Conservation (phyloP, 768 basidiomycete species). For the Porpolomopsis calyptriformis region DNA sequence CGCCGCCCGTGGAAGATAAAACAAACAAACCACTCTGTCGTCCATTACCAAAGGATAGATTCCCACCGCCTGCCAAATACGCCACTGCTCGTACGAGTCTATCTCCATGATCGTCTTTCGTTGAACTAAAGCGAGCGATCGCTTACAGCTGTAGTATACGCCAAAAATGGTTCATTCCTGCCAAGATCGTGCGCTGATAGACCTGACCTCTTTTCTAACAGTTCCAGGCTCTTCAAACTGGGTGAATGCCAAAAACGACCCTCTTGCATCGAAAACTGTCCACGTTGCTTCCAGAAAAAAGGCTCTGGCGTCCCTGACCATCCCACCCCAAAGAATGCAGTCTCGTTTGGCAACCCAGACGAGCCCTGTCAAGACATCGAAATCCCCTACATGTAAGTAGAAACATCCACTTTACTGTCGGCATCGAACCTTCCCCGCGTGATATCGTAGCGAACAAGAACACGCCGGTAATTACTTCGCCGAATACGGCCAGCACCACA, state of each 20-base stretch:
- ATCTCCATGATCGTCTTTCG: not conserved
- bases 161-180: too few relatives aligned
- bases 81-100: constrained; percentile 19
- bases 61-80: constrained; percentile 22
- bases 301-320: not conserved
- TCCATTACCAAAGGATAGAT: constrained; percentile 27
- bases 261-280: constrained; percentile 9
- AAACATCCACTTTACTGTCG: not conserved
- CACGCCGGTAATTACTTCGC: too few relatives aligned
- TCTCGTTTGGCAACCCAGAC: not conserved
- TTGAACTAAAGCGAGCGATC: not conserved
- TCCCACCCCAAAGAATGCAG: constrained; percentile 1
- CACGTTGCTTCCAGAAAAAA: constrained; percentile 15
- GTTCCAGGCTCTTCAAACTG: constrained; percentile 27
- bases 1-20: constrained; percentile 29
- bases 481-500: not conserved
- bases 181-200: too few relatives aligned
- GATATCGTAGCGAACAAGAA: too few relatives aligned
- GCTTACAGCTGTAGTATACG: too few relatives aligned
- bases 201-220: not conserved
- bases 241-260: constrained; percentile 17
- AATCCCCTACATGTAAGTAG: not conserved
- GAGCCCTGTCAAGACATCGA: not conserved
- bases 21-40: constrained; percentile 37
- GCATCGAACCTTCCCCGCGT: too few relatives aligned